Evolutionary conservation across 2,329 filamentous ascomycete species (phyloP).

Genomic region (Trichoderma sp.): DNA sequence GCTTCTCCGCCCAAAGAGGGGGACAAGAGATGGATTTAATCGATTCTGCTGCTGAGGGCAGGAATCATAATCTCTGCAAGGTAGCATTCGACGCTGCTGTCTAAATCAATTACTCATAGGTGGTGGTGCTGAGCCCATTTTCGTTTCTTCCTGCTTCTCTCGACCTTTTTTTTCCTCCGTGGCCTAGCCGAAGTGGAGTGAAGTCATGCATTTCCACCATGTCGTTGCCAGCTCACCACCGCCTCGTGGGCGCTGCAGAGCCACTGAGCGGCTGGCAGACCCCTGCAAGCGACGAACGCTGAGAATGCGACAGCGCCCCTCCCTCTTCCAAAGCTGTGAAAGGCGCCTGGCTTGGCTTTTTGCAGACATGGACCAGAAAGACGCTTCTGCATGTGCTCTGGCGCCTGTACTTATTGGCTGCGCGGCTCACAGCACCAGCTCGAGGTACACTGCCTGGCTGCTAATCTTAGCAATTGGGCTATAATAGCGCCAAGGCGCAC

Average conservation of each 20-base stretch:
- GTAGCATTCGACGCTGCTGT: background rate
- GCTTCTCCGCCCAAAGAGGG: background rate
- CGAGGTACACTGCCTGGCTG: background rate
- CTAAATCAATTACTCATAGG: background rate
- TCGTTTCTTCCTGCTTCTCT: background rate
- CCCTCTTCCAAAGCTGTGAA: background rate
- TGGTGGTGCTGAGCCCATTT: background rate
- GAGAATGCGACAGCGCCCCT: conserved; percentile 1
- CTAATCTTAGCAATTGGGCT: background rate
- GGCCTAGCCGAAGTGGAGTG: conserved; percentile 5
- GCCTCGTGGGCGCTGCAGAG: conserved; percentile 23
- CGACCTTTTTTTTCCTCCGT: conserved; percentile 1
- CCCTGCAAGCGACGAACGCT: conserved; percentile 20
- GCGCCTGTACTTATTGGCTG: background rate
- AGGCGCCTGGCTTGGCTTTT: background rate
- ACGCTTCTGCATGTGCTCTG: background rate
- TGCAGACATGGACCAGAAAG: background rate
- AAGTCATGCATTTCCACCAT: conserved; percentile 3
- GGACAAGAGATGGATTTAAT: background rate
- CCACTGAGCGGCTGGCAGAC: conserved; percentile 18
- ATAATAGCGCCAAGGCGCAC: background rate
- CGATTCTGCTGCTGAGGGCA: background rate
- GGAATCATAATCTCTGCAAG: background rate
- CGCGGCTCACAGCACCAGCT: background rate
- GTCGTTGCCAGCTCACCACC: conserved; percentile 25